Base-by-base conservation (phyloP, 768 basidiomycete species). In the Phylloporus scabripes region DNA sequence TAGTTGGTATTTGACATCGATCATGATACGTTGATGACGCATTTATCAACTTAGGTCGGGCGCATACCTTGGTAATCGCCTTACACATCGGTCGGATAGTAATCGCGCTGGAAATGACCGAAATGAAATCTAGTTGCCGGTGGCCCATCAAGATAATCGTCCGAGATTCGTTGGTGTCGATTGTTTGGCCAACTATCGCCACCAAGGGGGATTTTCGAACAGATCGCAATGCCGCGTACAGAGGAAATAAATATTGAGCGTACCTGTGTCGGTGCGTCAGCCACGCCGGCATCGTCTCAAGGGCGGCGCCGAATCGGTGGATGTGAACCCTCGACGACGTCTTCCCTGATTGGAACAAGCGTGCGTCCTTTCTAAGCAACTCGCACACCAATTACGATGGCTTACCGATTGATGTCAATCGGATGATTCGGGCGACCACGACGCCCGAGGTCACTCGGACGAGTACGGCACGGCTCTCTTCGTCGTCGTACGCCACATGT, bases 121-220 rank as follows among this genome's bases (percentile, higher is more conserved):
- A 56, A 58, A 64, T 64, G 59, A 64, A 61, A 54, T 53, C 52
- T 42, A 34, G 48, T 51, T 48, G 14, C 47, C 53, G 52, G 45
- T 21, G 32, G 36, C 44, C 34, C 18, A 51, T 50, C 49, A 18
- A 39, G 42, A 44, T 45, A 17, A 52, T 42, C 46, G 44, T 38
- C 5, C n/a, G 28, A 48, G 33, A 44, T 45, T 45, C 26, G 34
- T 32, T 34, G 42, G 29, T 24, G 24, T 11, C 17, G 26, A 18
- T 18, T 11, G 26, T 18, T 17, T 29, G 20, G 36, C 48, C n/a
- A n/a, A n/a, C n/a, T n/a, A n/a, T n/a, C n/a, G n/a, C n/a, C 39
- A 40, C 33, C 31, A 42, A 17, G 42, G 29, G 38, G 50, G 45
- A 43, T 42, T 43, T 17, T 29, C 49, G 48, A 53, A 40, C 28